Evolutionary conservation across 169 alveolate genomes (phyloP).

Genomic region (Plasmodium vinckei): DNA sequence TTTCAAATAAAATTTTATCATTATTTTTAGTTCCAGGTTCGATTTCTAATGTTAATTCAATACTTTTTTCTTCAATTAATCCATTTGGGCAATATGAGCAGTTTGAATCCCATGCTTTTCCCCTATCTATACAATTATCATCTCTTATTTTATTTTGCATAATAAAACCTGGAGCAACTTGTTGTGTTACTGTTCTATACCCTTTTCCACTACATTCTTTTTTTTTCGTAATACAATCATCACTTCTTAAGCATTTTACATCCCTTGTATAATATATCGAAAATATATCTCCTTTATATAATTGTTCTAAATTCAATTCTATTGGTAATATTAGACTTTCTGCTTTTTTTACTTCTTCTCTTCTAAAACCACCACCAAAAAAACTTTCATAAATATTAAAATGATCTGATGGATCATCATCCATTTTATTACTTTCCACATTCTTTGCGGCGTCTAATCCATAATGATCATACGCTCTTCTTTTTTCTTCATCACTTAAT

Average conservation of each 20-base stretch:
- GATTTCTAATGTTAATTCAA: slow-evolving; percentile 76
- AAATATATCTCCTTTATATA: slow-evolving; percentile 85
- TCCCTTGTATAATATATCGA: slow-evolving; percentile 80
- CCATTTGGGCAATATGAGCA: slow-evolving; percentile 78
- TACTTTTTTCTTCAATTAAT: slow-evolving; percentile 77
- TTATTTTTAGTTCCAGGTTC: slow-evolving; percentile 83
- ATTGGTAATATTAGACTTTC: slow-evolving; percentile 83
- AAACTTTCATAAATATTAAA: slow-evolving; percentile 82
- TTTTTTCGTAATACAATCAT: slow-evolving; percentile 85
- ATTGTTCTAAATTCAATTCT: slow-evolving; percentile 82
- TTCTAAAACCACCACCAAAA: slow-evolving; percentile 80
- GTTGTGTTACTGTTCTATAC: slow-evolving; percentile 85
- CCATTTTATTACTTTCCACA: slow-evolving; percentile 77
- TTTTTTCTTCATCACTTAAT: slow-evolving; percentile 89
- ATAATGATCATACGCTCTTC: slow-evolving; percentile 90
- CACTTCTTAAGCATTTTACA: slow-evolving; percentile 84
- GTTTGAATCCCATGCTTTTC: slow-evolving; percentile 87
- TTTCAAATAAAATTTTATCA: slow-evolving; percentile 86
- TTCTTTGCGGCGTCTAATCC: slow-evolving; percentile 93
- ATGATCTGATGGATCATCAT: slow-evolving; percentile 74
- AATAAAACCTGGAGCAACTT: slow-evolving; percentile 89
- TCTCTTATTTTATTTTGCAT: slow-evolving; percentile 89
- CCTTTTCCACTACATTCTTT: slow-evolving; percentile 88
- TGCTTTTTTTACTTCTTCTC: slow-evolving; percentile 82
- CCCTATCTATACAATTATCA: slow-evolving; percentile 86